Evolutionary conservation across 345 rosid species (phyloP), one percentile per base, ranked within the genome.

Genomic region (Anacardium occidentale): DNA sequence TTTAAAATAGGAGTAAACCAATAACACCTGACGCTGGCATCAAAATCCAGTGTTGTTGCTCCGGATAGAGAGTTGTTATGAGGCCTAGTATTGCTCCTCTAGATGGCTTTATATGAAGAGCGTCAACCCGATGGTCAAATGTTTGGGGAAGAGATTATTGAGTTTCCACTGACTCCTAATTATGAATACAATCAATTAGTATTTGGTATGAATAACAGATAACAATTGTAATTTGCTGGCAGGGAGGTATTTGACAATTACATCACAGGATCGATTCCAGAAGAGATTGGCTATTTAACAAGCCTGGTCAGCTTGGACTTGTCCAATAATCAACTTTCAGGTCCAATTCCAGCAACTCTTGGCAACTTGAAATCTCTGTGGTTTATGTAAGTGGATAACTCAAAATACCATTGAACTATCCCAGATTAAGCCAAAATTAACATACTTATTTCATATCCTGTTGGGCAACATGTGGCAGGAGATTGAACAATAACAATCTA

Each of bases 261-360:
- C 13, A 29, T 88, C 22, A 74, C 10, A 42, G 88, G 88, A 58
- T 0, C 32, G 8, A 85, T 88, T 44, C 91, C 89, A 8, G 2
- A 14, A 0, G 75, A 56, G 73, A 45, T 87, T 0, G 91, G 85
- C 32, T 72, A 74, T 64, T 69, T 82, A 54, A 81, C 73, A 32
- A 70, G 71, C 2, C 79, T 85, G n/a, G 62, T 81, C 70, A 62
- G 75, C 76, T 76, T 88, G 81, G 77, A 57, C 57, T 81, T 88
- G 56, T 45, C 74, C 9, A 29, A 50, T 5, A 85, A 88, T 75
- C 50, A 52, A 12, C 62, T 85, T 24, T 45, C 81, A 20, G 89
- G 88, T 7, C 14, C 71, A 26, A 79, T 88, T 24, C 88, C 86
- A 22, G 8, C 80, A 45, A 69, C 88, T 54, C 66, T 85, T 18